Base-by-base conservation (phyloP, 2,329 filamentous ascomycete species). In the Penicillium sp. region DNA sequence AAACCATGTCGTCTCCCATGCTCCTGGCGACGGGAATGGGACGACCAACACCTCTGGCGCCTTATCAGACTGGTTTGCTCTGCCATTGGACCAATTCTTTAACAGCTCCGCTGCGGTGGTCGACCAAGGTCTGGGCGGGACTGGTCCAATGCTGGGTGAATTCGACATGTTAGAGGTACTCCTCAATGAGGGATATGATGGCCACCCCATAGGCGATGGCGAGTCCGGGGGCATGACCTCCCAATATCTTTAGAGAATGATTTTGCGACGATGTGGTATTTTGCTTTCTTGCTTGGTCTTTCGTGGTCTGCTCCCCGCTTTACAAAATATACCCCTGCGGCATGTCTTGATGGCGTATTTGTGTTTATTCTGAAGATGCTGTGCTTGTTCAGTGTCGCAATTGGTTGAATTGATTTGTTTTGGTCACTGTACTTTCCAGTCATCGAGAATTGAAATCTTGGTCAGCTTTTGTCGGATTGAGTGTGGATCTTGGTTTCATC, bases 41-140 rank as follows among this genome's bases (percentile, higher is more conserved):
- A 41, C 52, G 20, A 39, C 38, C 6, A 14, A 46, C 3, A 51
- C 50, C 18, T 54, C 52, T 25, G 44, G 52, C 23, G 55, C 48
- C 2, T 54, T 65, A 13, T 70, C 73, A 27, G 76, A 80, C 56
- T 81, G 77, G 77, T 67, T 80, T 34, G 73, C 77, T 0, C 55
- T 80, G n/a, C 76, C 76, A 1, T 64, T 81, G 2, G 76, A 80
- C 55, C 74, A 76, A 29, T 69, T 80, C 42, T 69, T 79, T 37
- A 72, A 73, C 45, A 67, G 59, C 35, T 65, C 66, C 11, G 65
- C 62, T 7, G 61, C 60, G 2, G 62, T 60, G 3, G 67, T 71
- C 28, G 67, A 71, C 44, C 73, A 73, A 51, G 74, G 74, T 9
- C 70, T 74, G 1, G 75, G 78, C 37, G 76, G 79, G 14, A 76